These are phyloP conservation scores for Mycena olivaceomarginata DNA, from an alignment of 768 basidiomycete genomes.

Conservation along the genomic window DNA sequence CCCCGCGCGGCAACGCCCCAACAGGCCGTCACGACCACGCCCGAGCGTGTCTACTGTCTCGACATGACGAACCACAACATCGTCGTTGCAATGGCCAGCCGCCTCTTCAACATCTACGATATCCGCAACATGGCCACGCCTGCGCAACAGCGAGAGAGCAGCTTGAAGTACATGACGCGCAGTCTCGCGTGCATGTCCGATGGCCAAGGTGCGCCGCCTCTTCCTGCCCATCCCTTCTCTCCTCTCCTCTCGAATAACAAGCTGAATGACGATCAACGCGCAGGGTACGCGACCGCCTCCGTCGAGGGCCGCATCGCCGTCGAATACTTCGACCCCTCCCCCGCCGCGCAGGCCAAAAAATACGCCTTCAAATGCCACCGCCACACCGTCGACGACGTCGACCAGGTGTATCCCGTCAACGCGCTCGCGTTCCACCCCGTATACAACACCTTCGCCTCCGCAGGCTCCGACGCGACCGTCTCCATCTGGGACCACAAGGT, in stretches of 20 bases:
- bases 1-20: slow-evolving; percentile 76
- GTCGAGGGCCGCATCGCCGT: slow-evolving; percentile 98
- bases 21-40: slow-evolving; percentile 78
- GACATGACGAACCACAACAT: slow-evolving; percentile 87
- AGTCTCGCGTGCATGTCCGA: slow-evolving; percentile 94
- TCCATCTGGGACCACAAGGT: slow-evolving; percentile 98
- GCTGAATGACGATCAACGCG: background rate
- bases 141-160: slow-evolving; percentile 91
- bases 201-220: slow-evolving; percentile 81
- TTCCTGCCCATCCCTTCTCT: background rate
- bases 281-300: slow-evolving; percentile 94
- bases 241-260: background rate
- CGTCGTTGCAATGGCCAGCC: slow-evolving; percentile 95
- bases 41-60: slow-evolving; percentile 91
- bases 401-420: slow-evolving; percentile 98
- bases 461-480: slow-evolving; percentile 94
- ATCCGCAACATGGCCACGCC: slow-evolving; percentile 86
- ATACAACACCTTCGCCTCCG: slow-evolving; percentile 96
- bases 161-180: slow-evolving; percentile 96
- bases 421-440: slow-evolving; percentile 95
- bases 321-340: slow-evolving; percentile 94
- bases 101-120: slow-evolving; percentile 93
- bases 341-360: slow-evolving; percentile 86
- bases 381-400: slow-evolving; percentile 91
- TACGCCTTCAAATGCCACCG: slow-evolving; percentile 99